Percentiles rank a stretch among this genome's conserved stretches.
These are phyloP conservation scores for Madurella fahalii DNA, from an alignment of 2,329 filamentous ascomycete species.

Conservation along the genomic window DNA sequence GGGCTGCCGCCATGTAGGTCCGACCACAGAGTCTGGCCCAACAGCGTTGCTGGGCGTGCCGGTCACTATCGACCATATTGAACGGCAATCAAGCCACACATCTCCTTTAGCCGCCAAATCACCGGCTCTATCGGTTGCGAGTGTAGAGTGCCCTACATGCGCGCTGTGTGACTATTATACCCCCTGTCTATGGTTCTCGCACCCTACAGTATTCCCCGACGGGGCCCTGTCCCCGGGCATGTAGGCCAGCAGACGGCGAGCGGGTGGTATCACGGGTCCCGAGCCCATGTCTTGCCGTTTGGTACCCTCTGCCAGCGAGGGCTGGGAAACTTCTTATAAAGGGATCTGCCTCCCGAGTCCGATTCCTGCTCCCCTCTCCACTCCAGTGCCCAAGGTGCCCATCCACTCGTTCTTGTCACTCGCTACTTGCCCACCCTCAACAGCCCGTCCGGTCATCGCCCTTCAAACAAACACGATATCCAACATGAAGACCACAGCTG, in stretches of 20 bases:
- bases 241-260: neutral
- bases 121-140: too few species aligned
- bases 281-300: neutral
- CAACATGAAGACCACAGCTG: conserved; percentile 24
- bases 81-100: conserved; percentile 11
- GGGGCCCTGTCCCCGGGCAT: too few species aligned
- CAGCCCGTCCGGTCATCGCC: neutral
- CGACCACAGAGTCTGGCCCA: neutral
- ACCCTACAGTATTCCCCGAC: too few species aligned
- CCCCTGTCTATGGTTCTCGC: neutral
- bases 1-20: conserved; percentile 12
- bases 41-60: conserved; percentile 4
- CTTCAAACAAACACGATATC: neutral
- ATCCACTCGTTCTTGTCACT: conserved; percentile 25
- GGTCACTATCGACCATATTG: conserved; percentile 18
- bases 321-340: conserved; percentile 6
- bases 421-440: conserved; percentile 10
- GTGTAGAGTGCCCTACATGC: neutral
- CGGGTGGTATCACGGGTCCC: neutral
- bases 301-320: neutral
- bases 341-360: neutral
- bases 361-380: conserved; percentile 3
- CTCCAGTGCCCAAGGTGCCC: conserved; percentile 23
- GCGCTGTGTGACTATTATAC: neutral
- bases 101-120: conserved; percentile 20